phyloP scores from a whole-genome alignment of 2,329 filamentous ascomycete species.

The Trichothecium sympodiale region DNA sequence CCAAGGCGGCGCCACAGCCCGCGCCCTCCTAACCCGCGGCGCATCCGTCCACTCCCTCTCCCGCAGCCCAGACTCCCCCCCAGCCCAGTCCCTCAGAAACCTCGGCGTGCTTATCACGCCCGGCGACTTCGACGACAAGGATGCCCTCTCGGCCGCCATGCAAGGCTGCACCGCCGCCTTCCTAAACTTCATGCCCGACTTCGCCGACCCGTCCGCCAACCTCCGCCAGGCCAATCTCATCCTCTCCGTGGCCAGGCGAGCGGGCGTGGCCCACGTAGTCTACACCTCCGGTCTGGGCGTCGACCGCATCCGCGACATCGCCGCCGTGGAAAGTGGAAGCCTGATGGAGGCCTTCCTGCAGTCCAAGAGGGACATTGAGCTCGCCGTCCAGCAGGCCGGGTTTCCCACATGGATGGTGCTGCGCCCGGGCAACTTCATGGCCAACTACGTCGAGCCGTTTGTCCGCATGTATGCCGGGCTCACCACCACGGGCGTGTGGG shows the following conservation, averaged over 20 bases:
- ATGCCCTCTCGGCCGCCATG: conserved; percentile 17
- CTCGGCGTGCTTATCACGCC: conserved; percentile 20
- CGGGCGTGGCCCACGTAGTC: conserved; percentile 24
- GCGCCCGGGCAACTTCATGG: conserved; percentile 39
- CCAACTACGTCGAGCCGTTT: conserved; percentile 33
- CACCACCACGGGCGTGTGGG: conserved; percentile 25
- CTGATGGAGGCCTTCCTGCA: conserved; percentile 18
- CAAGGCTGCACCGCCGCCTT: conserved; percentile 19
- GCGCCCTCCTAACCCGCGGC: conserved; percentile 18
- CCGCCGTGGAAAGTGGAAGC: conserved; percentile 6
- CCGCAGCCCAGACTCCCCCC: conserved; percentile 17
- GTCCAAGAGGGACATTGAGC: conserved; percentile 31
- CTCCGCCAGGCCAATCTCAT: conserved; percentile 17
- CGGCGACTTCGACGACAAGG: conserved; percentile 21
- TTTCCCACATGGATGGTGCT: conserved; percentile 36
- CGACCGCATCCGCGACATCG: conserved; percentile 15
- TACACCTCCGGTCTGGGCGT: conserved; percentile 22
- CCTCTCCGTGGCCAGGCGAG: conserved; percentile 23
- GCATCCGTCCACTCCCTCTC: conserved; percentile 21
- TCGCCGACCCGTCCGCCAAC: conserved; percentile 18
- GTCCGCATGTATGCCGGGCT: conserved; percentile 25
- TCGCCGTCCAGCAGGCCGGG: conserved; percentile 19
- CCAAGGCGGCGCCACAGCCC: conserved; percentile 24
- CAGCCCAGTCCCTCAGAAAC: conserved; percentile 15
- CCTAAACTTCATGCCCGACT: conserved; percentile 20